Base-by-base conservation (phyloP, 169 alveolate genomes). In the Plasmodium coatneyi region DNA sequence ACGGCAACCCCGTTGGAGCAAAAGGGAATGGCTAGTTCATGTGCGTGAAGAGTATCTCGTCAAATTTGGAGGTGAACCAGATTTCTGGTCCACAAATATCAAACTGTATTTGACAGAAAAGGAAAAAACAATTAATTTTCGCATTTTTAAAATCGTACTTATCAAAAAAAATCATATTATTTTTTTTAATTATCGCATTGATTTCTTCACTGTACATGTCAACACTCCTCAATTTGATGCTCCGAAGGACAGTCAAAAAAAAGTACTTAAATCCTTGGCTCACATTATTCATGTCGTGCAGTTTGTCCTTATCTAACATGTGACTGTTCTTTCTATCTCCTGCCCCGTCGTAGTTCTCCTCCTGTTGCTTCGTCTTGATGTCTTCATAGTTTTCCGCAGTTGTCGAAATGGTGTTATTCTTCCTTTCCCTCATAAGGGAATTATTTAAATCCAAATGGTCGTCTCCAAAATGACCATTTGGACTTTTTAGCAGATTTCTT, bases 41-140 rank as follows among this genome's bases (percentile, higher is more conserved):
- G 39, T 60, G 86, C 14, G 89, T 87, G 43, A 87, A 87, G 22
- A 87, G 79, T 19, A 87, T 76, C 36, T 87, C 93, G 16, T 87
- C 86, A 39, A 87, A 87, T 30, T 87, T 87, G 41, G 93, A 87
- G 7, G 93, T 87, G 54, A 78, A 79, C 93, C 93, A 87, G 52
- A 87, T 49, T 34, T 87, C 93, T 0, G 93, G 93, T 1, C 93
- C 93, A 76, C 86, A 87, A 54, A 87, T 78, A 28, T 87, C 93
- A 25, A 78, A 87, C 43, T 28, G 71, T 60, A 87, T 56, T 87
- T 87, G 93, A 19, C 52, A 79, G 80, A 76, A 87, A 52, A 87
- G 86, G 43, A 87, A 87, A 10, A 87, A 87, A 6, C 71, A 76
- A 34, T 87, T 87, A 76, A 87, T 87, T 76, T 87, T 87, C 66